Base-by-base conservation (phyloP, 2,329 filamentous ascomycete genomes). In the Fusarium sp. region DNA sequence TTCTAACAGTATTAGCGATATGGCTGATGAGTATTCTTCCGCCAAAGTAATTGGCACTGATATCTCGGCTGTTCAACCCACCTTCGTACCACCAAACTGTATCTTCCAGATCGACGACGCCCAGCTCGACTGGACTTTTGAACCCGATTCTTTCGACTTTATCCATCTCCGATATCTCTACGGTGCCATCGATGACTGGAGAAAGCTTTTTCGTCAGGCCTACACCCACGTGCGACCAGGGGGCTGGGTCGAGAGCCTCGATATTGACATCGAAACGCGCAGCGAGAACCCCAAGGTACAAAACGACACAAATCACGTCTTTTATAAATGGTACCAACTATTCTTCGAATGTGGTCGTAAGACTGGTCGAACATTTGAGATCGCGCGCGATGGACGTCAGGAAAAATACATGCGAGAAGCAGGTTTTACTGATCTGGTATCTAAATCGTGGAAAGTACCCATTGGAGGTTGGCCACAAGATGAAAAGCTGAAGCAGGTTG, bases 171-270 rank as follows among this genome's bases (percentile, higher is more conserved):
- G 86, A 4, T 60, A 87, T 69, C 80, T 91, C 71, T 80, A 82
- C 9, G 89, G 89, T 21, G 83, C 84, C 49, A 85, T 90, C 66
- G 77, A 81, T 4, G 84, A 89, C 68, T 92, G 89, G 80, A 79
- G 82, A 25, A 78, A 83, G 18, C 78, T 91, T 12, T 84, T 91
- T 64, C 76, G 77, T 25, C 86, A 88, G 67, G 77, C 84, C 4
- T 87, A 80, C 66, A 78, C 78, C 55, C 83, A 87, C 63, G 77
- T 88, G 27, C 85, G 84, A 64, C 77, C 74, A 30, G 71, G 71
- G 8, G 66, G 63, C 13, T 73, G 63, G 66, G 41, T 69, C 7
- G 69, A 74, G 46, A 53, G 69, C 23, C 63, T 74, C 14, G 69
- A 72, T 45, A 40, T 69, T 25, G 67, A 71, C 12, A 69, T 74